These are phyloP conservation scores for Zarea fungicola DNA, from an alignment of 2,329 filamentous ascomycete species.

Conservation along the genomic window DNA sequence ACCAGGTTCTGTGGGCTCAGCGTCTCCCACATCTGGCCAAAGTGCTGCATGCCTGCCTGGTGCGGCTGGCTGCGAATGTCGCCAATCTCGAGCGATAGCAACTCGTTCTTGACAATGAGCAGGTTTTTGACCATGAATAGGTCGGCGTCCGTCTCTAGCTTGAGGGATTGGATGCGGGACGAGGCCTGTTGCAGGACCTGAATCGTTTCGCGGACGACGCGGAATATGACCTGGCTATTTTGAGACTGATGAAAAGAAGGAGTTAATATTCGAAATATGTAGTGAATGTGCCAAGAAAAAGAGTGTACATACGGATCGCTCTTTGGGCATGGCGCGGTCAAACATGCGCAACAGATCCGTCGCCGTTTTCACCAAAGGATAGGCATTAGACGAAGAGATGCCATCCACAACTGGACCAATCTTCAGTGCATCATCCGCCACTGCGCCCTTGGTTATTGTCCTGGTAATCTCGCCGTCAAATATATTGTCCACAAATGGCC, in stretches of 20 bases:
- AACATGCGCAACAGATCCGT: slow-evolving; percentile 57
- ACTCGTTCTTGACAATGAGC: slow-evolving; percentile 90
- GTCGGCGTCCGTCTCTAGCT: slow-evolving; percentile 63
- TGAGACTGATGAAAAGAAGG: slow-evolving; percentile 23
- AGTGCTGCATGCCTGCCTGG: slow-evolving; percentile 55
- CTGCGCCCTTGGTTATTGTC: slow-evolving; percentile 44
- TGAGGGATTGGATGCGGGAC: slow-evolving; percentile 59
- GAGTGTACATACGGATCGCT: slow-evolving; percentile 57
- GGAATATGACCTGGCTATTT: slow-evolving; percentile 53
- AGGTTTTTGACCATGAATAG: slow-evolving; percentile 94
- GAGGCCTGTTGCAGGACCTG: slow-evolving; percentile 75
- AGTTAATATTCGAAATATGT: too few species aligned
- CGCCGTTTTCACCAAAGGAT: slow-evolving; percentile 53
- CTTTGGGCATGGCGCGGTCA: slow-evolving; percentile 59
- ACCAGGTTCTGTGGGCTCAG: slow-evolving; percentile 53
- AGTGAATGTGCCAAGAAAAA: slow-evolving; percentile 8
- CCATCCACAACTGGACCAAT: slow-evolving; percentile 45
- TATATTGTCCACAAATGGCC: slow-evolving; percentile 48
- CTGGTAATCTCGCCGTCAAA: slow-evolving; percentile 53
- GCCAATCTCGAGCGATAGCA: slow-evolving; percentile 91
- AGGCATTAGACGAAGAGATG: slow-evolving; percentile 51
- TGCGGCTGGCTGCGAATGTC: slow-evolving; percentile 50
- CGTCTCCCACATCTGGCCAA: slow-evolving; percentile 60
- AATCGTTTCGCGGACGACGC: slow-evolving; percentile 86
- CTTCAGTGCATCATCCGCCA: slow-evolving; percentile 44